Conservation (phyloP, 1,139 yeast genomes). For the Candida tetrigidarum region DNA sequence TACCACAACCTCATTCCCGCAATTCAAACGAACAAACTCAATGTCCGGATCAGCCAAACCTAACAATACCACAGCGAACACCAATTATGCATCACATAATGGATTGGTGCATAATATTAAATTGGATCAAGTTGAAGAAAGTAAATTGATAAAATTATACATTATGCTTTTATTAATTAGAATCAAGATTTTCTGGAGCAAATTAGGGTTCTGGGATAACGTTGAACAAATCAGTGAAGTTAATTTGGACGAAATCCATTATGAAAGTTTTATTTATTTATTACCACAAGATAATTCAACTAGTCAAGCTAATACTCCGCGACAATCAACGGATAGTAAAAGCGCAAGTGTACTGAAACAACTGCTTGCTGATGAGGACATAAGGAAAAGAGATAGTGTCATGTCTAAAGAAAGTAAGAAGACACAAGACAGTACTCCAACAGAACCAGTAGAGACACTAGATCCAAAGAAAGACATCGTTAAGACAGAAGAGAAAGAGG, state of each 20-base stretch:
- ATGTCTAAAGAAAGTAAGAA: neutral
- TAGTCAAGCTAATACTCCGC: conserved; percentile 1
- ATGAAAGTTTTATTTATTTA: conserved; percentile 24
- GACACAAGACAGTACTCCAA: neutral
- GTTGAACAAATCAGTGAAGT: conserved; percentile 34
- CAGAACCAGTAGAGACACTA: neutral
- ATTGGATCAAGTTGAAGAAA: conserved; percentile 26
- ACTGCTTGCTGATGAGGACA: neutral
- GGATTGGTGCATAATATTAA: conserved; percentile 15
- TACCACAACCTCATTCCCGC: conserved; percentile 4
- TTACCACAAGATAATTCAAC: conserved; percentile 12
- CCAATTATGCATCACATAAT: conserved; percentile 15
- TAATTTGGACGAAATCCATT: conserved; percentile 32
- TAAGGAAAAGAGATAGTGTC: conserved; percentile 1
- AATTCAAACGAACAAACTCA: conserved; percentile 15
- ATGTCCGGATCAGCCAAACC: conserved; percentile 1
- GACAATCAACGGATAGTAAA: conserved; percentile 2
- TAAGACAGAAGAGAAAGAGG: neutral
- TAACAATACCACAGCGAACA: conserved; percentile 6
- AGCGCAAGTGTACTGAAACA: neutral
- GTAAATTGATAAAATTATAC: conserved; percentile 31
- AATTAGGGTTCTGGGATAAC: conserved; percentile 69
- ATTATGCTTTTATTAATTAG: conserved; percentile 35
- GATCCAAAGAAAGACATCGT: neutral
- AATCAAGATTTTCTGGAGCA: conserved; percentile 75